phyloP scores from a whole-genome alignment of 352 stramenopile species.

The Phytophthora ohioensis region DNA sequence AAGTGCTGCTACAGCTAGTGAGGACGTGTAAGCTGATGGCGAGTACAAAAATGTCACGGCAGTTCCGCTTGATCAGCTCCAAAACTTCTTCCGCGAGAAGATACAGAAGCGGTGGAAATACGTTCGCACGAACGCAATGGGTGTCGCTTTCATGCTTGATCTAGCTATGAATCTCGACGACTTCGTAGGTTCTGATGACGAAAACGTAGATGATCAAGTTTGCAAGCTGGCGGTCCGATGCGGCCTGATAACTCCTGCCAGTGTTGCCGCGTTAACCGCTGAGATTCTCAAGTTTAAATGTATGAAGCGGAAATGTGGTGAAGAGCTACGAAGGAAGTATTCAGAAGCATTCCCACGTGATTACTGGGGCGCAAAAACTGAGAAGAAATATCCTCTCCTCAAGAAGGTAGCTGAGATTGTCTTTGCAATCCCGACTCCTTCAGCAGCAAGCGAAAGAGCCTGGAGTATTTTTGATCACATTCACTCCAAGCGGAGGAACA shows the following conservation, averaged over 20 bases:
- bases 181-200: constrained; percentile 16
- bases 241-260: constrained; percentile 1
- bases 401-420: constrained; percentile 17
- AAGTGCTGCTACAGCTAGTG: background rate
- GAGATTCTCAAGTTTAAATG: constrained; percentile 15
- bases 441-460: constrained; percentile 17
- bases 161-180: constrained; percentile 10
- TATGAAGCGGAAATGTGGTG: constrained; percentile 11
- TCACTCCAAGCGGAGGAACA: constrained; percentile 20
- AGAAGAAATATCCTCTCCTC: constrained; percentile 8
- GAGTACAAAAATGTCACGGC: background rate
- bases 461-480: constrained; percentile 24
- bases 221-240: constrained; percentile 4
- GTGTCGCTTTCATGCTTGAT: constrained; percentile 9
- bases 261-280: background rate
- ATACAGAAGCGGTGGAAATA: constrained; percentile 15
- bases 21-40: background rate
- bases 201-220: constrained; percentile 13
- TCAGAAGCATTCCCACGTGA: background rate
- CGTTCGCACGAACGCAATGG: constrained; percentile 24
- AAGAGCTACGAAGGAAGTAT: constrained; percentile 10
- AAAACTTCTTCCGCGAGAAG: constrained; percentile 12
- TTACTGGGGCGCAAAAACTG: constrained; percentile 3
- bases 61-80: constrained; percentile 5
- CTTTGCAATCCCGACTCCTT: constrained; percentile 14